Evolutionary conservation across 768 basidiomycete species (phyloP).

Genomic region (Hygrophorus pudorinus): DNA sequence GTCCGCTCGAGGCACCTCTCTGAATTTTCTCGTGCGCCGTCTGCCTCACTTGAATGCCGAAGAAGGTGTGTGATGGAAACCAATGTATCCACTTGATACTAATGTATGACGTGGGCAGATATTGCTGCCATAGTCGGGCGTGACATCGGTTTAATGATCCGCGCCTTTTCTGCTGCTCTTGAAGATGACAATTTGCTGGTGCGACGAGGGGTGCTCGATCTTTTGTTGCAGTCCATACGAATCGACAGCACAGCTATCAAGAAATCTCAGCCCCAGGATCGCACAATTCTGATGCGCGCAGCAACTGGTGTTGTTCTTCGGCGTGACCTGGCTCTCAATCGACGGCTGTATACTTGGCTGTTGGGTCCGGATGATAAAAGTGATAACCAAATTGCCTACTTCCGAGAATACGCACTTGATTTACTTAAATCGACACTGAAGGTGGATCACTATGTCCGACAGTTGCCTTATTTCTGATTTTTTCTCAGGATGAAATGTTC

Average conservation of each 20-base stretch:
- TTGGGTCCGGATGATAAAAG: slow-evolving; percentile 74
- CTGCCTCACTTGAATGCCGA: slow-evolving; percentile 60
- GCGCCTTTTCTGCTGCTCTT: slow-evolving; percentile 84
- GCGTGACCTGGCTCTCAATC: slow-evolving; percentile 85
- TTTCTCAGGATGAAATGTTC: slow-evolving; percentile 63
- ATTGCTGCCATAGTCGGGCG: slow-evolving; percentile 66
- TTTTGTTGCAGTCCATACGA: slow-evolving; percentile 67
- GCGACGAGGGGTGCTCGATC: slow-evolving; percentile 74
- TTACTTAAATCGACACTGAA: slow-evolving; percentile 62
- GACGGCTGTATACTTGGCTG: slow-evolving; percentile 89
- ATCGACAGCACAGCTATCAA: slow-evolving; percentile 64
- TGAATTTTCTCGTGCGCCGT: slow-evolving; percentile 80
- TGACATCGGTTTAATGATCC: slow-evolving; percentile 89
- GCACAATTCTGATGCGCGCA: slow-evolving; percentile 75
- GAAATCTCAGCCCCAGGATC: slow-evolving; percentile 62
- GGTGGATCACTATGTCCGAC: slow-evolving; percentile 25
- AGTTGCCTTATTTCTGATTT: background rate
- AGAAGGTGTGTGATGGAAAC: slow-evolving; percentile 41
- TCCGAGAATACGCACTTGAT: slow-evolving; percentile 61
- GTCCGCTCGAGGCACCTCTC: slow-evolving; percentile 70
- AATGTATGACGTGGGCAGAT: slow-evolving; percentile 26
- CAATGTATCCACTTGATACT: no score
- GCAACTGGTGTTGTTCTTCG: slow-evolving; percentile 85
- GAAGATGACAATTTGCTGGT: slow-evolving; percentile 92
- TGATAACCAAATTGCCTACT: slow-evolving; percentile 63